Percentiles rank a stretch among this genome's conserved stretches.
phyloP scores from a whole-genome alignment of 176 grass and related monocot species.

The Leersia perrieri region DNA sequence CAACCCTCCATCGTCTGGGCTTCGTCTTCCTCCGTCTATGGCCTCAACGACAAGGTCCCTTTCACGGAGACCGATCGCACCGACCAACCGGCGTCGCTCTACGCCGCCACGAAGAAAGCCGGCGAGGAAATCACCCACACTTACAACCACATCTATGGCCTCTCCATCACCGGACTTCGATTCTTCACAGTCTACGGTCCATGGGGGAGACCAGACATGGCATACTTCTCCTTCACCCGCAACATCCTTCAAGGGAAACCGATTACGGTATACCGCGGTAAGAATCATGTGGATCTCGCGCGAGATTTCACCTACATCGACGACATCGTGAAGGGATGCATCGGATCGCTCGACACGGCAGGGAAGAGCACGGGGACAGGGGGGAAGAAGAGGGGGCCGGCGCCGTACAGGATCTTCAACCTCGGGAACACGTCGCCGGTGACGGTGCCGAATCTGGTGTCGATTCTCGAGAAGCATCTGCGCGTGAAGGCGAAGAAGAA shows the following conservation, averaged over 20 bases:
- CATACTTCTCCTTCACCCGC: conserved; percentile 87
- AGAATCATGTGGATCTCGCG: conserved; percentile 58
- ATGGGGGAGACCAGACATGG: conserved; percentile 87
- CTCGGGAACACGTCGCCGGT: conserved; percentile 83
- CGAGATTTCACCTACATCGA: conserved; percentile 97
- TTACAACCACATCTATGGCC: conserved; percentile 95
- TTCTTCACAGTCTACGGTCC: conserved; percentile 95
- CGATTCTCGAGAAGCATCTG: conserved; percentile 83
- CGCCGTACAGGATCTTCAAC: conserved; percentile 89
- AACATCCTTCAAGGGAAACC: conserved; percentile 89
- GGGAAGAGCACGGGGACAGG: conserved; percentile 73
- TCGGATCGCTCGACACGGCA: conserved; percentile 68
- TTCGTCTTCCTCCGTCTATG: conserved; percentile 80
- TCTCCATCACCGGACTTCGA: conserved; percentile 75
- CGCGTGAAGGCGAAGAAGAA: conserved; percentile 69
- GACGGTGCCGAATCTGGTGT: conserved; percentile 73
- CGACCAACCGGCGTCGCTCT: conserved; percentile 76
- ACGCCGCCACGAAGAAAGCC: conserved; percentile 95
- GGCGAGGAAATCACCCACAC: conserved; percentile 93
- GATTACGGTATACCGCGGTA: conserved; percentile 81
- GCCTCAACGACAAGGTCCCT: conserved; percentile 84
- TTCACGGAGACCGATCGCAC: conserved; percentile 80
- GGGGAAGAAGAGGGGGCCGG: conserved; percentile 72
- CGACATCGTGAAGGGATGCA: conserved; percentile 86
- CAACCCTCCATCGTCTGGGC: conserved; percentile 93